Evolutionary conservation across 495 filamentous ascomycete species (phyloP).

Genomic region (Jackrogersella minutella): DNA sequence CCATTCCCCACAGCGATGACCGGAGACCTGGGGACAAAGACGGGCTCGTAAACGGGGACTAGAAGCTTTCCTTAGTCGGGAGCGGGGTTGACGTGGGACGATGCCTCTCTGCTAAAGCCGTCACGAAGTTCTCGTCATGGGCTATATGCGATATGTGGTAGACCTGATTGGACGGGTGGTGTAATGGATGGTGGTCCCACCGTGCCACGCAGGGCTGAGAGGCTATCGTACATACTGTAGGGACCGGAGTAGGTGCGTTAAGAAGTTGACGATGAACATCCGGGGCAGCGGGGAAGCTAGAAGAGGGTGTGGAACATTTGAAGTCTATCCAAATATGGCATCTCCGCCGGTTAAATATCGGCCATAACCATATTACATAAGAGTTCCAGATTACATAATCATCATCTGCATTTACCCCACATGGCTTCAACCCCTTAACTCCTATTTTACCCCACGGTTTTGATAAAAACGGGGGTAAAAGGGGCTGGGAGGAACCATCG

Average conservation of each 20-base stretch:
- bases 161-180: conserved; percentile 9
- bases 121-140: neutral
- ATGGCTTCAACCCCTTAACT: neutral
- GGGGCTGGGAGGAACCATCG: too few species aligned
- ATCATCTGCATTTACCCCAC: too few species aligned
- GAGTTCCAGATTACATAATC: neutral
- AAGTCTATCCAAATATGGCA: neutral
- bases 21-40: conserved; percentile 13
- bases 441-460: neutral
- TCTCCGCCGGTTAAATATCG: conserved; percentile 20
- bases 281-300: too few species aligned
- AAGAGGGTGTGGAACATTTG: neutral
- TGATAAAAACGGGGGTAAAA: neutral
- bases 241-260: too few species aligned
- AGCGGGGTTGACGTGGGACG: conserved; percentile 11
- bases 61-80: neutral
- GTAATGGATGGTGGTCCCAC: neutral
- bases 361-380: too few species aligned
- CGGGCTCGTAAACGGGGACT: neutral
- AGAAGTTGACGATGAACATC: too few species aligned
- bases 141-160: neutral
- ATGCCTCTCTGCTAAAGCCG: neutral
- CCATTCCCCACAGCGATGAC: conserved; percentile 29
- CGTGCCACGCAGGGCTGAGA: conserved; percentile 23
- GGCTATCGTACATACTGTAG: too few species aligned